Conservation (phyloP, 768 basidiomycete genomes). For the Leccinum disarticulatum region DNA sequence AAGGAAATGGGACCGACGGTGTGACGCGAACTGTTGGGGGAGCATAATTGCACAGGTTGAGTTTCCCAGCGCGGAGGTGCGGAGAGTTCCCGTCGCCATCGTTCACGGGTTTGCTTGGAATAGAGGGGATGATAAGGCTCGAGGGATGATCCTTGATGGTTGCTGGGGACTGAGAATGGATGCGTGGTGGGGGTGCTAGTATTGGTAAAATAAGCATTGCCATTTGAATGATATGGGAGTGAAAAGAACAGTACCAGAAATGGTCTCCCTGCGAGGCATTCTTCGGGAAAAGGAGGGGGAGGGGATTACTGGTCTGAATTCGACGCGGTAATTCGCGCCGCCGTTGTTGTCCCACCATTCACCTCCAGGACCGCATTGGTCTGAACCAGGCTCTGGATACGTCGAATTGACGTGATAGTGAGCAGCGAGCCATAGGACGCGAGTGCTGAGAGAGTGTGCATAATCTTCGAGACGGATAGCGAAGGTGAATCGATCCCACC, state of each 20-base stretch:
- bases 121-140: constrained; percentile 5
- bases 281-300: neutral
- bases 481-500: constrained; percentile 64
- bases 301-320: constrained; percentile 44
- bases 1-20: constrained; percentile 5
- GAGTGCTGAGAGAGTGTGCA: constrained; percentile 44
- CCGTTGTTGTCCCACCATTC: constrained; percentile 97
- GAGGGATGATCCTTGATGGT: constrained; percentile 16
- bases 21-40: constrained; percentile 22
- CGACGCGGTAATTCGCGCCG: constrained; percentile 73
- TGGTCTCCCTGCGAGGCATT: constrained; percentile 22
- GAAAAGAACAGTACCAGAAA: constrained; percentile 17
- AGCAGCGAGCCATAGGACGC: constrained; percentile 62
- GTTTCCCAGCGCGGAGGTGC: constrained; percentile 18
- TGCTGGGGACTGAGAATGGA: neutral
- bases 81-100: neutral
- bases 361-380: constrained; percentile 43
- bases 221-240: neutral
- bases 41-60: constrained; percentile 35
- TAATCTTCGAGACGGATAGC: constrained; percentile 73
- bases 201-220: constrained; percentile 3
- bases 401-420: constrained; percentile 41
- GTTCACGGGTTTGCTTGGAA: neutral
- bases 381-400: constrained; percentile 17
- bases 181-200: constrained; percentile 9